A percentile compares a stretch with the other conserved stretches of the same genome.
Conservation (phyloP, 2,329 filamentous ascomycete species). For the Xylaria arbuscula region DNA sequence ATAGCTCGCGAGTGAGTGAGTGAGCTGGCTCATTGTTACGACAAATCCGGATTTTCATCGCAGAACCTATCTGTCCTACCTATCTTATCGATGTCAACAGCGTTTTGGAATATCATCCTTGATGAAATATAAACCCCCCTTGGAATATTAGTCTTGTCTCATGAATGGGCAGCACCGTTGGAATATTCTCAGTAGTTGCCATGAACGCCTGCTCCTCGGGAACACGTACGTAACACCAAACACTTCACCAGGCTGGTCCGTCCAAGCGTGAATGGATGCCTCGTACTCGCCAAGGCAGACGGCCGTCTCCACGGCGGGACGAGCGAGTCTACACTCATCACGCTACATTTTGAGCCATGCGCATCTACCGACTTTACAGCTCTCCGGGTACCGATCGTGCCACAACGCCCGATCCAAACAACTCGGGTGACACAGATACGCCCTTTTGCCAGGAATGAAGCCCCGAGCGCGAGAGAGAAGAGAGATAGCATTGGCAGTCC, state of each 20-base stretch:
- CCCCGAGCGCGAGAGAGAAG: not conserved
- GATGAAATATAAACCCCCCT: not conserved
- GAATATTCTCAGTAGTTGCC: not conserved
- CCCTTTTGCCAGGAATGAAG: not conserved
- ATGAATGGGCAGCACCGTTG: not conserved
- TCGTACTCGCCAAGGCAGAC: not conserved
- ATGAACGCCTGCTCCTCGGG: not conserved
- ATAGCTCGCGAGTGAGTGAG: constrained; percentile 45
- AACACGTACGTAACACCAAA: not conserved
- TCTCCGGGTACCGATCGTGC: not conserved
- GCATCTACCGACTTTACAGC: not conserved
- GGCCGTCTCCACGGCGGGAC: not conserved
- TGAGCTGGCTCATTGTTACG: not conserved
- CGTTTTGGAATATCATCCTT: not conserved
- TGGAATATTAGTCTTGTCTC: not conserved
- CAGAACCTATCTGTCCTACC: not conserved
- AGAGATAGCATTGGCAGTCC: not conserved
- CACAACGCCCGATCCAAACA: not conserved
- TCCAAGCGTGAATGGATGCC: not conserved
- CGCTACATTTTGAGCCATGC: not conserved
- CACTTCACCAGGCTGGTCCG: not conserved
- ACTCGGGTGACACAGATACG: not conserved
- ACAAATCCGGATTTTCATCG: constrained; percentile 5
- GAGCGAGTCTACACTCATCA: not conserved
- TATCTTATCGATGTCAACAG: not conserved